Evolutionary conservation across 2,329 filamentous ascomycete species (phyloP), one percentile per base, ranked within the genome.

Genomic region (Beauveria brongniartii): DNA sequence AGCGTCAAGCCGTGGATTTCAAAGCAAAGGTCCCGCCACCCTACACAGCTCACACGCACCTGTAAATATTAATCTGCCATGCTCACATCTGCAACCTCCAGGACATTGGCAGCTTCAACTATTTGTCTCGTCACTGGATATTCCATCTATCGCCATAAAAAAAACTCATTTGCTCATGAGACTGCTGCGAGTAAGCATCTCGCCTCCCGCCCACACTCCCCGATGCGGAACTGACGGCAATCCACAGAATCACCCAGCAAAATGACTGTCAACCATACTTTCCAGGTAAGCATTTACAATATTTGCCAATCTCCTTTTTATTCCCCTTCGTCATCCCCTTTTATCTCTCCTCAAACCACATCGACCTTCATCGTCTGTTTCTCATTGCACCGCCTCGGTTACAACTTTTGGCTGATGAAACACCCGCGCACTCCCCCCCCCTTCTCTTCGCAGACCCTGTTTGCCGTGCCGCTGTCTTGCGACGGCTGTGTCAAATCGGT

Each of bases 381-480:
- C 47, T 56, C 58, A 37, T 52, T 57, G 54, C 65, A 69, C 64
- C 53, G 65, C 58, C 30, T 61, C 44, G 59, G 59, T 61, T 43
- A 55, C 59, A 55, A 24, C 26, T 37, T 37, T 48, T 7, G 26
- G 28, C 58, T 60, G 51, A 65, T 60, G 57, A 61, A 62, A 61
- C 59, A n/a, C 50, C 14, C 41, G 28, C 37, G 37, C 51, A 34
- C 47, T 30, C 41, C 41, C 24, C 24, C 4, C 24, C 24, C 24
- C 24, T 24, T 24, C 8, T 40, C 37, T 24, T 44, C 66, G 67
- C 65, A 97, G 89, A 96, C 93, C 63, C 88, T 93, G 65, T 97
- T 97, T 75, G 92, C 93, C 65, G 94, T 97, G 67, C 92, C 92
- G 60, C 87, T 97, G 80, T 91, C 87, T 76, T 97, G 94, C 78